Evolutionary conservation across 352 stramenopile genomes (phyloP), one percentile per base, ranked within the genome.

Genomic region (Phytophthora pluvialis): DNA sequence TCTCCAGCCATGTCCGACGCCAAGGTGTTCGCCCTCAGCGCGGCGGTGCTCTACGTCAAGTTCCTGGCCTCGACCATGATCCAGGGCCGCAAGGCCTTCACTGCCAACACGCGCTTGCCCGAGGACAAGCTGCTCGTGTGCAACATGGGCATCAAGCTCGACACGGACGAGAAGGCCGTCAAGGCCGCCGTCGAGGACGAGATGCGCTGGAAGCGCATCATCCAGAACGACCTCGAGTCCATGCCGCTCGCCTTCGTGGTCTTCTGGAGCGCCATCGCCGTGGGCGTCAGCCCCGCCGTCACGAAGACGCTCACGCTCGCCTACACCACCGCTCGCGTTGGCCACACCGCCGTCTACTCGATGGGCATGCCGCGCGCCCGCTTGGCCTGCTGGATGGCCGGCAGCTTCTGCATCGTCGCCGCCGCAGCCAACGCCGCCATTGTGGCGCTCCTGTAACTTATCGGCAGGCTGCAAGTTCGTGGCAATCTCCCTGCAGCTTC

Each of bases 191-290:
- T 56, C 13, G 55, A 74, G 40, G 51, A 69, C 26, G 77, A 86
- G 33, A 63, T 76, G 63, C 80, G 80, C n/a, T 89, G 80, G 77
- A 78, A 80, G 26, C 70, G 75, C 26, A 87, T 89, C 45, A 67
- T 83, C 44, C 64, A 73, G 35, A 89, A 89, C 67, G 80, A 89
- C 43, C 53, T 86, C 31, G 80, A 89, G 62, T 85, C 78, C 29
- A 78, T 89, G 42, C 80, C 78, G 15, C 53, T 90, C 7, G 78
- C 73, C 10, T 67, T 87, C 38, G 56, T 79, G 10, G 73, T 87
- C 40, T 87, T 85, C 56, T 72, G 56, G 43, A 64, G 43, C 4
- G 71, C 71, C 7, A 80, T 88, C 32, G 29, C 65, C 0, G 76
- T 78, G 10, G 70, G 70, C 4, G 71, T 72, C 59, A 78, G 72